phyloP scores from a whole-genome alignment of 306 rosid genomes.

The Parietaria judaica region DNA sequence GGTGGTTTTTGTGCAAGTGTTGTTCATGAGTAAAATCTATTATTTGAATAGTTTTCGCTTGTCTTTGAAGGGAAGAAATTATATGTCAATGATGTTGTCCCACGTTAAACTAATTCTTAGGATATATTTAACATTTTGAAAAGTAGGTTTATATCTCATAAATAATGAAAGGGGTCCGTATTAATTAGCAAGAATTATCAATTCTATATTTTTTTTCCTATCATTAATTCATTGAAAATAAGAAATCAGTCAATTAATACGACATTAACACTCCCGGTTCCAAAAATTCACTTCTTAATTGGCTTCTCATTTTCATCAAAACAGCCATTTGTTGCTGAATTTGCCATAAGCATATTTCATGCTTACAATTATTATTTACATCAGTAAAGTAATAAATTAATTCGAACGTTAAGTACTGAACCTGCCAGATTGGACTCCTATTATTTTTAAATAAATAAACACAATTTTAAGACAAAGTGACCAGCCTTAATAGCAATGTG shows the following conservation, averaged over 20 bases:
- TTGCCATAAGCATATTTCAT: no score
- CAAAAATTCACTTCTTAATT: no score
- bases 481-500: conserved; percentile 27
- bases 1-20: no score
- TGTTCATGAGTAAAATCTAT: neutral
- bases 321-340: no score
- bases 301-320: no score
- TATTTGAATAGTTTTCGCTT: neutral
- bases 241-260: neutral
- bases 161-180: neutral
- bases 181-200: neutral
- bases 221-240: neutral
- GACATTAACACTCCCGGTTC: no score
- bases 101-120: neutral
- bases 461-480: conserved; percentile 17
- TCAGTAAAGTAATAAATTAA: neutral
- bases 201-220: neutral
- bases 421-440: neutral
- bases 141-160: conserved; percentile 4
- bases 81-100: conserved; percentile 6
- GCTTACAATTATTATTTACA: no score
- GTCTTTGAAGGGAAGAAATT: conserved; percentile 26
- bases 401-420: neutral
- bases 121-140: conserved; percentile 16
- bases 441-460: neutral